A percentile compares a stretch with the other conserved stretches of the same genome.
phyloP scores from a whole-genome alignment of 225 moss, liverwort and hornwort genomes.

The Climacium dendroides region DNA sequence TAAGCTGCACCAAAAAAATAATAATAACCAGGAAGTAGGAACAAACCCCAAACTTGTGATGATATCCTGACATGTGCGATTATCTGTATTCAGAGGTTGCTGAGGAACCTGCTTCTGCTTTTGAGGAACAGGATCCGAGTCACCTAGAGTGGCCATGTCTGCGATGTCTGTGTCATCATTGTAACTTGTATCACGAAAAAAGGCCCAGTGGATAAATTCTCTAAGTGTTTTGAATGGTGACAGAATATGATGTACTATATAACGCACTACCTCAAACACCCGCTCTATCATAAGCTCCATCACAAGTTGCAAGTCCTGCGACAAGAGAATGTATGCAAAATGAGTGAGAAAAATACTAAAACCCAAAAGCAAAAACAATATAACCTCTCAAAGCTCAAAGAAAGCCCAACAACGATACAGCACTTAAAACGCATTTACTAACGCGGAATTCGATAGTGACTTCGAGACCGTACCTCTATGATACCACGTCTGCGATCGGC shows the following conservation, averaged over 20 bases:
- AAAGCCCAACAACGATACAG: neutral
- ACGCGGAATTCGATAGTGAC: neutral
- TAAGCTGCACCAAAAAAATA: neutral
- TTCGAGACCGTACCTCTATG: slow-evolving; percentile 50
- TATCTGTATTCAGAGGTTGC: slow-evolving; percentile 75
- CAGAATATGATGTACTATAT: slow-evolving; percentile 42
- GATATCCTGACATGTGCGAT: slow-evolving; percentile 84
- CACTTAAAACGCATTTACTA: neutral
- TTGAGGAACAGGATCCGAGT: slow-evolving; percentile 38
- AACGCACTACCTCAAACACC: slow-evolving; percentile 62
- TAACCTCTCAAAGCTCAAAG: neutral
- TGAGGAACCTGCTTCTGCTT: slow-evolving; percentile 29
- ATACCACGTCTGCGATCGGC: slow-evolving; percentile 81
- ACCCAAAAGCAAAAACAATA: neutral
- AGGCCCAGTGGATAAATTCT: slow-evolving; percentile 44
- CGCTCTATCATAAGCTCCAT: slow-evolving; percentile 77
- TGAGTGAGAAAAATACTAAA: neutral
- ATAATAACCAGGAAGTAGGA: neutral
- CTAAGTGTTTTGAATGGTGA: slow-evolving; percentile 70
- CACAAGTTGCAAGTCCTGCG: slow-evolving; percentile 84
- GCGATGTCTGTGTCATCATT: slow-evolving; percentile 13
- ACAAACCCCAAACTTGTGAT: slow-evolving; percentile 68
- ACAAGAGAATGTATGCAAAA: neutral
- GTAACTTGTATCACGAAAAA: slow-evolving; percentile 21
- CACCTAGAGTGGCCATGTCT: slow-evolving; percentile 53